A percentile compares a stretch with the other conserved stretches of the same genome.
Conservation (phyloP, 2,329 filamentous ascomycete genomes). For the Periconia sp. region DNA sequence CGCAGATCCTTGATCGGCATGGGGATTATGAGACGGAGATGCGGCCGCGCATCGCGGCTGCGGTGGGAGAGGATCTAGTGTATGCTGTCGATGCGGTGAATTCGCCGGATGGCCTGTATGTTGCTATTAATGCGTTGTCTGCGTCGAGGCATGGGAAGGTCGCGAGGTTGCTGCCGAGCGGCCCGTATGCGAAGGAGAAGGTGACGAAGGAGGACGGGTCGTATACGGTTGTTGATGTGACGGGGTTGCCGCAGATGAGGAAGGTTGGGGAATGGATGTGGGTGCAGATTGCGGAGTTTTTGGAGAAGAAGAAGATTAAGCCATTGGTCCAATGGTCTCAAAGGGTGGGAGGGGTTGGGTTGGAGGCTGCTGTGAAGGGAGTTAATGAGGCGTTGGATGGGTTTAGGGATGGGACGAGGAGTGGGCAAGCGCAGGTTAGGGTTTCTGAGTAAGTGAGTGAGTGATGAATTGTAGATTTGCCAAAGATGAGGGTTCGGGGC, state of each 20-base stretch:
- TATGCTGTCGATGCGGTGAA: slow-evolving; percentile 44
- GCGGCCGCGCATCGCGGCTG: slow-evolving; percentile 28
- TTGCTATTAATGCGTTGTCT: slow-evolving; percentile 42
- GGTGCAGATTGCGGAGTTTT: slow-evolving; percentile 29
- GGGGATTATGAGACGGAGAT: slow-evolving; percentile 33
- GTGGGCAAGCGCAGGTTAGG: slow-evolving; percentile 10
- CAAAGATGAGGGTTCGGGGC: too few species aligned
- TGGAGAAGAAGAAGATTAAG: slow-evolving; percentile 35
- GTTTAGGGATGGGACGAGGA: slow-evolving; percentile 40
- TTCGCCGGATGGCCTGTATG: slow-evolving; percentile 18
- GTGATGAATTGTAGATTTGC: too few species aligned
- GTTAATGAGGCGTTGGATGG: slow-evolving; percentile 44
- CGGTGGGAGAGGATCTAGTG: slow-evolving; percentile 45
- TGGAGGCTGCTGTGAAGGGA: slow-evolving; percentile 24
- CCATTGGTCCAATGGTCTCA: slow-evolving; percentile 31
- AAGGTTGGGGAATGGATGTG: slow-evolving; percentile 37
- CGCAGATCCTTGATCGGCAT: slow-evolving; percentile 47
- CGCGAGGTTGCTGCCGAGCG: slow-evolving; percentile 23
- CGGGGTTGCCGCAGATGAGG: slow-evolving; percentile 27
- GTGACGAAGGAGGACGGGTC: slow-evolving; percentile 36
- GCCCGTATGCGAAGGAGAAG: slow-evolving; percentile 28
- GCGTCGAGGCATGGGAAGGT: slow-evolving; percentile 39
- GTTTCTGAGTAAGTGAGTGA: too few species aligned
- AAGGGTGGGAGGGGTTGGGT: slow-evolving; percentile 28
- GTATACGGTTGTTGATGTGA: slow-evolving; percentile 30